Percentiles rank a stretch among this genome's conserved stretches.
Conservation (phyloP, 495 filamentous ascomycete genomes). For the Xanthoparmelia taractica region DNA sequence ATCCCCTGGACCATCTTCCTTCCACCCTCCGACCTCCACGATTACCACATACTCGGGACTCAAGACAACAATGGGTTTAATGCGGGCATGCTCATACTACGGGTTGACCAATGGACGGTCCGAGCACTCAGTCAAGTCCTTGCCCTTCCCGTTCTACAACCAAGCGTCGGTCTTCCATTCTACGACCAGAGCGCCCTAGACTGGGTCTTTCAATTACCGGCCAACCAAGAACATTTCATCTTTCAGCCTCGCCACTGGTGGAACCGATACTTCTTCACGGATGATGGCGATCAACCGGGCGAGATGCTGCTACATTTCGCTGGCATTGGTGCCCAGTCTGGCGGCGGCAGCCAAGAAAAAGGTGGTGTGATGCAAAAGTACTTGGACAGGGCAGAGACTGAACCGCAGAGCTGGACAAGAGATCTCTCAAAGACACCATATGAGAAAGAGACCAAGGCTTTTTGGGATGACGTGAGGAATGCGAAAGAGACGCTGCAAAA, state of each 20-base stretch:
- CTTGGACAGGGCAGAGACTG: slow-evolving; percentile 5
- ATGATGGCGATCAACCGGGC: slow-evolving; percentile 10
- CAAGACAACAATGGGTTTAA: slow-evolving; percentile 51
- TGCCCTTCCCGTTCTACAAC: slow-evolving; percentile 37
- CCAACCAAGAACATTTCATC: slow-evolving; percentile 13
- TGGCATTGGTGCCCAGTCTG: slow-evolving; percentile 8
- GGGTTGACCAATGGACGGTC: slow-evolving; percentile 41
- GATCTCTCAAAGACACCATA: slow-evolving; percentile 5
- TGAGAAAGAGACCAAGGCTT: slow-evolving; percentile 13
- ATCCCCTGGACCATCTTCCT: slow-evolving; percentile 45
- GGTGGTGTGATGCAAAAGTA: slow-evolving; percentile 2
- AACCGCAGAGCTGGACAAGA: background rate
- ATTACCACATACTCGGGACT: slow-evolving; percentile 41
- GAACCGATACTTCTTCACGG: slow-evolving; percentile 11
- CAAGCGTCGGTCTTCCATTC: slow-evolving; percentile 28
- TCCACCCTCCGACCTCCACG: slow-evolving; percentile 38
- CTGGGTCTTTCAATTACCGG: slow-evolving; percentile 1
- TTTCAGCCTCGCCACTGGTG: slow-evolving; percentile 17
- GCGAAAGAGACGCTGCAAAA: slow-evolving; percentile 2
- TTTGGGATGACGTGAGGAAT: slow-evolving; percentile 7
- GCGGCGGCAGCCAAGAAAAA: slow-evolving; percentile 7
- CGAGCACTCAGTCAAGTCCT: slow-evolving; percentile 41
- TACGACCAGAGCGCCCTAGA: slow-evolving; percentile 16
- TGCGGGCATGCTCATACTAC: slow-evolving; percentile 46
- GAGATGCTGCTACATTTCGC: slow-evolving; percentile 14